Percentiles rank a stretch among this genome's conserved stretches.
phyloP scores from a whole-genome alignment of 1,139 yeast species.

The Petasospora rhodanensis region DNA sequence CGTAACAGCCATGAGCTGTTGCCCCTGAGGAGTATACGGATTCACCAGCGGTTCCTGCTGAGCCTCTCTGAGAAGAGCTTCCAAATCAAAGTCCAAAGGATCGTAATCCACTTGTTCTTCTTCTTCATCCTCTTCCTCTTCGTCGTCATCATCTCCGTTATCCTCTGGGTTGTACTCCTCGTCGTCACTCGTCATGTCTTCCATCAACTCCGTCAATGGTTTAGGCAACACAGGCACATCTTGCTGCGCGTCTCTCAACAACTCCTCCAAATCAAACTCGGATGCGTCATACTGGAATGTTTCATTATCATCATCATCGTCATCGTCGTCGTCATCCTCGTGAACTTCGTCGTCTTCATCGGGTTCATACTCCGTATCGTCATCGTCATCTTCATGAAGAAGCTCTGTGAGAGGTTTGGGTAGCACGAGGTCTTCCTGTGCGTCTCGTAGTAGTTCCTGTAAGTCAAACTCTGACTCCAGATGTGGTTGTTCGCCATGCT shows the following conservation, averaged over 20 bases:
- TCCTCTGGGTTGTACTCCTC: conserved; percentile 8
- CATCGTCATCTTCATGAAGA: conserved; percentile 8
- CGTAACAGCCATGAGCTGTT: conserved; percentile 2
- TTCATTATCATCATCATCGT: conserved; percentile 1
- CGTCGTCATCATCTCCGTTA: conserved; percentile 8
- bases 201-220: conserved; percentile 4
- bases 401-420: conserved; percentile 4
- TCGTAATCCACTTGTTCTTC: conserved; percentile 3
- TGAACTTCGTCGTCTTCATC: conserved; percentile 6
- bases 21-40: conserved; percentile 10
- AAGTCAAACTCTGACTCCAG: conserved; percentile 4
- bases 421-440: conserved; percentile 5
- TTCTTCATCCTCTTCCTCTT: conserved; percentile 4
- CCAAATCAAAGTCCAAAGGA: conserved; percentile 7
- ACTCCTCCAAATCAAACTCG: conserved; percentile 9
- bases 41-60: conserved; percentile 7
- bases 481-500: conserved; percentile 1
- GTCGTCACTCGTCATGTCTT: conserved; percentile 7
- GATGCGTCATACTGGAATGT: conserved; percentile 4
- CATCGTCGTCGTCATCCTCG: conserved; percentile 1
- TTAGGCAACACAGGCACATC: conserved; percentile 2
- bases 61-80: conserved; percentile 7
- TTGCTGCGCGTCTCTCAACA: not conserved
- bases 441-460: conserved; percentile 5
- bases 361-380: conserved; percentile 11